Evolutionary conservation across 2,329 filamentous ascomycete genomes (phyloP), one percentile per base, ranked within the genome.

Genomic region (Exophiala viscosa): DNA sequence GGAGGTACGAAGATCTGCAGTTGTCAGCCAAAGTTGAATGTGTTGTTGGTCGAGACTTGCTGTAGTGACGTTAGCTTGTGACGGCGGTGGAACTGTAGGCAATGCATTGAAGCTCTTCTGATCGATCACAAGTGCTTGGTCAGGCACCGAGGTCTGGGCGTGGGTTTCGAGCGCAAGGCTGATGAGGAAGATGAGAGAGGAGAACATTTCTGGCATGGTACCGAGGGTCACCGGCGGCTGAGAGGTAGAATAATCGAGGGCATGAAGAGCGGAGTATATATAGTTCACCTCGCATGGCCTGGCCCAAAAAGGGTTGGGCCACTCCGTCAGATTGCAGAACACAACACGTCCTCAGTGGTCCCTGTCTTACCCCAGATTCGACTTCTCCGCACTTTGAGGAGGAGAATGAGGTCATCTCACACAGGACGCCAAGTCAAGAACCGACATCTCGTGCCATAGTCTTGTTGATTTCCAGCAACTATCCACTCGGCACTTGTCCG

Each of bases 51-150:
- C 10, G n/a, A 10, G 39, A 49, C 65, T 62, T 62, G 73, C 72
- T 20, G 66, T 66, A 3, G 67, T 68, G 11, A 66, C 35, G 36
- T 60, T 60, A 3, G 49, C 45, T 36, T 39, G 66, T 39, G 63
- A 64, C 0, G 70, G 65, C 3, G 73, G 73, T 9, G 61, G 63
- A 2, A 77, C 75, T 2, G 57, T 61, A 0, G 67, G 59, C 31
- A 77, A 56, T 13, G 69, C 71, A 57, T 73, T 75, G 64, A 76
- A 74, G n/a, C 63, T 66, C 56, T 64, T 71, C 59, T 74, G 72
- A 58, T 75, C 66, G 39, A 77, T 70, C 38, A 75, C 53, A 49
- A 76, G 73, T 3, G 72, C 73, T 50, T 68, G 66, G 3, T 66
- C 60, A 10, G 71, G 71, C 18, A 52, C 47, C 18, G 55, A 20